Conservation (phyloP, 257 asterid species). For the Petunia secreta region DNA sequence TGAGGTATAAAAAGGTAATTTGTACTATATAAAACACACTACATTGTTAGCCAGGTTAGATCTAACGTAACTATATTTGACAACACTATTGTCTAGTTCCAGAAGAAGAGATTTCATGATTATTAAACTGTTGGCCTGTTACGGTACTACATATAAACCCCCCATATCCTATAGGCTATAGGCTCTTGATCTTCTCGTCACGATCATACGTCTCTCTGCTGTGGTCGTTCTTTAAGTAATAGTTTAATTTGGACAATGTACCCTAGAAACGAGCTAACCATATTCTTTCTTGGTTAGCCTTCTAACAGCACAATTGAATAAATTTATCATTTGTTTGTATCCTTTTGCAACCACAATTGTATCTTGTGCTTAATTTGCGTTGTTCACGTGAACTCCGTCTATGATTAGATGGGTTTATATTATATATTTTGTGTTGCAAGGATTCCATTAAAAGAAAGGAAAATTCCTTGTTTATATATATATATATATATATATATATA, state of each 20-base stretch:
- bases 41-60: too few species aligned
- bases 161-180: too few species aligned
- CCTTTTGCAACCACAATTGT: background rate
- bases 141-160: background rate
- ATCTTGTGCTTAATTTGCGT: background rate
- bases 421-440: background rate
- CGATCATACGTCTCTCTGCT: background rate
- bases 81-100: too few species aligned
- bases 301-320: background rate
- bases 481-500: too few species aligned
- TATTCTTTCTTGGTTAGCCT: background rate
- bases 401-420: background rate
- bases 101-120: too few species aligned
- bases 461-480: background rate
- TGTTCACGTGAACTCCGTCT: background rate
- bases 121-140: background rate
- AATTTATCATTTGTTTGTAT: conserved; percentile 1
- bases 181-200: too few species aligned
- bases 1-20: too few species aligned
- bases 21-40: too few species aligned
- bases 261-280: background rate
- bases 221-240: background rate
- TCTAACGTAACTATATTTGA: too few species aligned
- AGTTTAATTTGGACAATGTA: background rate
- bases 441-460: background rate